These are phyloP conservation scores for Linnemannia zychae DNA, from an alignment of 192 early-diverging fungal genomes.

Conservation along the genomic window DNA sequence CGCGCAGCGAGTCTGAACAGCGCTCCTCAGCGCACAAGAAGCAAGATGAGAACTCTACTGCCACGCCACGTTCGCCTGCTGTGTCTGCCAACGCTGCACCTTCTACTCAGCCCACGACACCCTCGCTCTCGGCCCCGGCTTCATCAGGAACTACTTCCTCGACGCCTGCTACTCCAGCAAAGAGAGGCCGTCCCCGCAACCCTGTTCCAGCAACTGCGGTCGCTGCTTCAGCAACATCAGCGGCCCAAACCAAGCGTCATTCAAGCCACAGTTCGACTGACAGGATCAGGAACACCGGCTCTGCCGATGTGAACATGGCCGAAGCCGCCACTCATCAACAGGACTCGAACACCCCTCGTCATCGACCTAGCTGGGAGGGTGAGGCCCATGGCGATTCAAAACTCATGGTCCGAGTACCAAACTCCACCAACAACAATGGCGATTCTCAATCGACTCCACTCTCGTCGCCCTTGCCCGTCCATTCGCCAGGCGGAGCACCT, in stretches of 20 bases:
- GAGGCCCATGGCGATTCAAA: neutral
- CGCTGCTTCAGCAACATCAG: neutral
- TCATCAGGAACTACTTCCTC: conserved; percentile 10
- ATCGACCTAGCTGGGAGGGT: neutral
- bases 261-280: conserved; percentile 22
- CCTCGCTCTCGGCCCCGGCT: conserved; percentile 7
- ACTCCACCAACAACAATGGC: neutral
- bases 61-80: conserved; percentile 11
- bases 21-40: conserved; percentile 3
- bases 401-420: neutral
- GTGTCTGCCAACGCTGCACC: conserved; percentile 7
- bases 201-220: neutral
- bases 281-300: neutral
- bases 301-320: neutral
- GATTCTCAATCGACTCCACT: conserved; percentile 3
- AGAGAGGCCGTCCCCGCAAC: conserved; percentile 51
- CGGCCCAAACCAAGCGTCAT: conserved; percentile 11
- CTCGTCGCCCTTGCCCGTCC: conserved; percentile 12
- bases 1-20: conserved; percentile 37
- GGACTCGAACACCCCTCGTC: neutral
- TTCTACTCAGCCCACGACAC: conserved; percentile 25
- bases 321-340: neutral
- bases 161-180: conserved; percentile 24
- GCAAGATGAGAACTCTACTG: neutral
- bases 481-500: neutral